Evolutionary conservation across 495 filamentous ascomycete genomes (phyloP).

Genomic region (Trichocladium uniseriatum): DNA sequence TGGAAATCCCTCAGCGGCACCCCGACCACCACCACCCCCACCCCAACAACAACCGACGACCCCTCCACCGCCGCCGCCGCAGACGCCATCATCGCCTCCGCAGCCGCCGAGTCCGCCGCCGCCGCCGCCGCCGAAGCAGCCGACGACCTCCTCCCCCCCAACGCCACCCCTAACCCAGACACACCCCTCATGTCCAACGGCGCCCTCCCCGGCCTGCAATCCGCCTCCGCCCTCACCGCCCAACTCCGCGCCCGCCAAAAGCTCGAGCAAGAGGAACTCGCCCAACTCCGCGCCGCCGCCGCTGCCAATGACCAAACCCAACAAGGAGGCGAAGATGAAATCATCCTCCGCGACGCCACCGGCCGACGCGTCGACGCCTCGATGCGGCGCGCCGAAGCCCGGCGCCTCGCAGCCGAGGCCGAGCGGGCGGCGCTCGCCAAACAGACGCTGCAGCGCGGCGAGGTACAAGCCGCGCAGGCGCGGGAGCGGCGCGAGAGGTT

Average conservation of each 20-base stretch:
- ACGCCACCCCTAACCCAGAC: too few relatives aligned
- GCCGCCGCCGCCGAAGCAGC: conserved; percentile 44
- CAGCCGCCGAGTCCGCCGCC: conserved; percentile 53
- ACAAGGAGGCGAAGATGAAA: conserved; percentile 49
- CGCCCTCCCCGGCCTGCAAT: conserved; percentile 77
- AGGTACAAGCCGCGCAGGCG: conserved; percentile 63
- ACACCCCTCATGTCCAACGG: conserved; percentile 66
- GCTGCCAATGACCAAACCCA: not conserved
- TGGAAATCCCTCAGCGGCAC: conserved; percentile 65
- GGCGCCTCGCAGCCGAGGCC: conserved; percentile 63
- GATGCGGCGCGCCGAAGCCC: conserved; percentile 79
- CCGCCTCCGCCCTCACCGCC: conserved; percentile 64
- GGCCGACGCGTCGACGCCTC: conserved; percentile 84
- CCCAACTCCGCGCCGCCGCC: conserved; percentile 28
- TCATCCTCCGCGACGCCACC: conserved; percentile 87
- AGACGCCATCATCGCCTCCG: conserved; percentile 72
- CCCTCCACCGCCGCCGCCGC: conserved; percentile 53
- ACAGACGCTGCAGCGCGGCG: conserved; percentile 62
- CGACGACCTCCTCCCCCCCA: conserved; percentile 2
- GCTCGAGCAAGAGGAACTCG: conserved; percentile 40
- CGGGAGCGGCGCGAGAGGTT: conserved; percentile 48
- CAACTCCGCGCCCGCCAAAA: conserved; percentile 51
- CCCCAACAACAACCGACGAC: conserved; percentile 5
- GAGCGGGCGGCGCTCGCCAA: conserved; percentile 51
- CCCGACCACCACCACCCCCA: conserved; percentile 18